A percentile compares a stretch with the other conserved stretches of the same genome.
phyloP scores from a whole-genome alignment of 2,329 filamentous ascomycete species.

The Aspergillus hortae region DNA sequence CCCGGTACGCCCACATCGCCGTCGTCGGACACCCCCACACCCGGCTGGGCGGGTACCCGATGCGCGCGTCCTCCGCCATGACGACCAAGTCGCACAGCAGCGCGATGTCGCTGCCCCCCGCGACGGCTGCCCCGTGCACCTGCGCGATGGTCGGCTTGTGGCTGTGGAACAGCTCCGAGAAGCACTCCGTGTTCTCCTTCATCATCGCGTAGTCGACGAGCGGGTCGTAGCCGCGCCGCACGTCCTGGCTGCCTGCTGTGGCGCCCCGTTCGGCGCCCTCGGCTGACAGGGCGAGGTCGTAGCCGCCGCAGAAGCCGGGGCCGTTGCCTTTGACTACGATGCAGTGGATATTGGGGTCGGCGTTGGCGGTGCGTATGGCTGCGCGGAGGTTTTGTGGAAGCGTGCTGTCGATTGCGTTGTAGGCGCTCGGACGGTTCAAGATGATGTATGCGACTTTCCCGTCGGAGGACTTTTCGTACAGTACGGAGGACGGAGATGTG shows the following conservation, averaged over 20 bases:
- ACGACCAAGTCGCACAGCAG: slow-evolving; percentile 8
- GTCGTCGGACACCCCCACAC: slow-evolving; percentile 9
- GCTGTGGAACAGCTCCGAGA: slow-evolving; percentile 7
- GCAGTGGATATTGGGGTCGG: slow-evolving; percentile 4
- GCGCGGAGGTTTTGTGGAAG: slow-evolving; percentile 2
- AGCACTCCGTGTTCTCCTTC: slow-evolving; percentile 7
- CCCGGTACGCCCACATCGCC: slow-evolving; percentile 10
- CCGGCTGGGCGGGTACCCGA: slow-evolving; percentile 9
- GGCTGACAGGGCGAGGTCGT: slow-evolving; percentile 4
- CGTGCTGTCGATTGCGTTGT: slow-evolving; percentile 5
- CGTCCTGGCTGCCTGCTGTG: slow-evolving; percentile 5
- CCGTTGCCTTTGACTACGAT: slow-evolving; percentile 6
- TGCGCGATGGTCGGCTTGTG: slow-evolving; percentile 8
- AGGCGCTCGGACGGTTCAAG: slow-evolving; percentile 2
- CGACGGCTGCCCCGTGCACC: slow-evolving; percentile 7
- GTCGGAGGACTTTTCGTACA: not conserved
- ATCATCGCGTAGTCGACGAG: slow-evolving; percentile 3
- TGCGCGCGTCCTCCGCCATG: slow-evolving; percentile 7
- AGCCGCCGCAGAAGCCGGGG: slow-evolving; percentile 6
- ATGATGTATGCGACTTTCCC: slow-evolving; percentile 7
- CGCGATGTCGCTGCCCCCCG: slow-evolving; percentile 10
- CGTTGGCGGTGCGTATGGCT: not conserved
- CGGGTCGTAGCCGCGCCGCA: slow-evolving; percentile 3
- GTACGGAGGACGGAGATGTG: not conserved
- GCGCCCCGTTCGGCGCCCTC: not conserved